Conservation (phyloP, 768 basidiomycete genomes). For the Porpolomopsis calyptriformis region DNA sequence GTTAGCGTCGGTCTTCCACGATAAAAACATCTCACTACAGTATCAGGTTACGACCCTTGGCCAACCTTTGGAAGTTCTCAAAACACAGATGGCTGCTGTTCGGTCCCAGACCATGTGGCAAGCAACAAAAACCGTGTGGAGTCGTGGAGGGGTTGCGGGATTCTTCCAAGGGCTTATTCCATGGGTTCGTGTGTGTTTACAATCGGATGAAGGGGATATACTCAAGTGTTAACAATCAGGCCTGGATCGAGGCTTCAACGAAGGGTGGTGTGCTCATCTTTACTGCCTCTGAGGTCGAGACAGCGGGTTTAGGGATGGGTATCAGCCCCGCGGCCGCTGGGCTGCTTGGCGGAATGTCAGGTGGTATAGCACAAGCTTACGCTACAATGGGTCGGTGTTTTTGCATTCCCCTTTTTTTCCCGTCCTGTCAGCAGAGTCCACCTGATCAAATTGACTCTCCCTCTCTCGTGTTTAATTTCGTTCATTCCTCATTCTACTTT, state of each 20-base stretch:
- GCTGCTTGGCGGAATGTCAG: conserved; percentile 92
- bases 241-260: conserved; percentile 99
- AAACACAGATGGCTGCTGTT: conserved; percentile 99
- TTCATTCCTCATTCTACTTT: conserved; percentile 1
- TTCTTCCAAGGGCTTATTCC: conserved; percentile 99
- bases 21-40: conserved; percentile 8
- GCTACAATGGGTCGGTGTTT: conserved; percentile 91
- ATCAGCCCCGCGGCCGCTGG: conserved; percentile 76
- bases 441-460: conserved; percentile 1
- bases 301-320: conserved; percentile 49
- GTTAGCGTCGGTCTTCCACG: conserved; percentile 19
- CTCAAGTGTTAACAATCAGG: conserved; percentile 35
- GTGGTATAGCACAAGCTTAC: conserved; percentile 95
- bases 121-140: conserved; percentile 80
- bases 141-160: conserved; percentile 78
- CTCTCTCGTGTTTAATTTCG: conserved; percentile 6
- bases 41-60: conserved; percentile 90
- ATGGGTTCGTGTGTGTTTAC: conserved; percentile 53
- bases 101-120: conserved; percentile 83
- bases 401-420: conserved; percentile 4
- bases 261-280: conserved; percentile 96
- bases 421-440: background rate
- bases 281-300: conserved; percentile 91
- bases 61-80: conserved; percentile 95
- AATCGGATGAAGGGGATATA: background rate